Conservation (phyloP, 768 basidiomycete species). For the Dentipellis fragilis region DNA sequence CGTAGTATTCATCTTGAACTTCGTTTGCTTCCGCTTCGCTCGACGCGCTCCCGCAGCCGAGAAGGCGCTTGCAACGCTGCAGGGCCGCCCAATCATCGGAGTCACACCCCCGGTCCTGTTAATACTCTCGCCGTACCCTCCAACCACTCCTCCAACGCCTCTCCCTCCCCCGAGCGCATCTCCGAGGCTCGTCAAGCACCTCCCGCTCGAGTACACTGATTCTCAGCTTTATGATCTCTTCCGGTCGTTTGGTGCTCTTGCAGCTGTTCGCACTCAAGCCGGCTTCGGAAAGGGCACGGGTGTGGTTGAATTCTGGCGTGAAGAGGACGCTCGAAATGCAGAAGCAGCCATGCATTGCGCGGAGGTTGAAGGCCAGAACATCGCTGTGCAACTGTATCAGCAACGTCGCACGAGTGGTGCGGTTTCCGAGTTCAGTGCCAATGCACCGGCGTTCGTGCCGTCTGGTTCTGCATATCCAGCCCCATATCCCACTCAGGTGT, state of each 20-base stretch:
- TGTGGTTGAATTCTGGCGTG: slow-evolving; percentile 79
- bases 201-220: slow-evolving; percentile 60
- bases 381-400: slow-evolving; percentile 73
- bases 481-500: slow-evolving; percentile 53
- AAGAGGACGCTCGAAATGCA: slow-evolving; percentile 71
- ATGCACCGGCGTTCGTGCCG: slow-evolving; percentile 71
- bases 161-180: slow-evolving; percentile 68
- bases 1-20: background rate
- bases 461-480: slow-evolving; percentile 41
- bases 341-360: slow-evolving; percentile 79
- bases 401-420: slow-evolving; percentile 44
- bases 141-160: slow-evolving; percentile 63
- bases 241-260: slow-evolving; percentile 74
- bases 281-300: slow-evolving; percentile 72
- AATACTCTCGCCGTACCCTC: slow-evolving; percentile 75
- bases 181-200: slow-evolving; percentile 78
- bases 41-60: slow-evolving; percentile 47
- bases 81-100: slow-evolving; percentile 61
- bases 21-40: slow-evolving; percentile 2
- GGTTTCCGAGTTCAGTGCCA: slow-evolving; percentile 58
- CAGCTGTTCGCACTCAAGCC: slow-evolving; percentile 64
- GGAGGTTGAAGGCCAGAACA: slow-evolving; percentile 77
- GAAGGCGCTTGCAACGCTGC: slow-evolving; percentile 79
- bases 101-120: slow-evolving; percentile 49
- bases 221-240: slow-evolving; percentile 77